Percentiles rank a stretch among this genome's conserved stretches.
These are phyloP conservation scores for Globisporangium echinulatum DNA, from an alignment of 352 stramenopile species.

Conservation along the genomic window DNA sequence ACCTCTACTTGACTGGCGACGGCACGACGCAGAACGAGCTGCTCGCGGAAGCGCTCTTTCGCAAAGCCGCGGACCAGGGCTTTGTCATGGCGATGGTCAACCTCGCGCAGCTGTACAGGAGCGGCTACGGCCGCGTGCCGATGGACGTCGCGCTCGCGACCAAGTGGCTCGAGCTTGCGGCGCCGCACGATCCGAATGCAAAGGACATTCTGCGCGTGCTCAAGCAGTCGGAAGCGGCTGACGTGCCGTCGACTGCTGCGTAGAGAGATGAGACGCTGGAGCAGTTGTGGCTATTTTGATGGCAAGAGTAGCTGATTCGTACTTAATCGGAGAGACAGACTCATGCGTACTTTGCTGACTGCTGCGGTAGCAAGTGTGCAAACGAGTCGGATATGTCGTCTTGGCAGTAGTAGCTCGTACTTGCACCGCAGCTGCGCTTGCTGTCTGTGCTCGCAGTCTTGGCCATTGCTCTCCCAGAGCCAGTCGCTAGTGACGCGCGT, in stretches of 20 bases:
- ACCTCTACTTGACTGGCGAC: conserved; percentile 62
- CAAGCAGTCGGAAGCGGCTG: conserved; percentile 1
- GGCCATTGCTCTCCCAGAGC: no score
- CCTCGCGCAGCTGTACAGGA: conserved; percentile 78
- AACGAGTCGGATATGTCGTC: conserved; percentile 8
- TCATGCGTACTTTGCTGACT: conserved; percentile 12
- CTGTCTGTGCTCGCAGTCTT: not conserved
- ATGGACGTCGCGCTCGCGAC: conserved; percentile 52
- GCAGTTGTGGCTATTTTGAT: not conserved
- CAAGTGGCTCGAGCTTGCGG: conserved; percentile 73
- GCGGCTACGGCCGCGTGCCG: conserved; percentile 56
- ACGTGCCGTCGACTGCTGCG: not conserved
- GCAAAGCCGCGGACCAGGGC: conserved; percentile 61
- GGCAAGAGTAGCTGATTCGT: not conserved
- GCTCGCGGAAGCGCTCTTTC: conserved; percentile 69
- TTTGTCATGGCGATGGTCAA: conserved; percentile 88
- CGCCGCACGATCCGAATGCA: conserved; percentile 66
- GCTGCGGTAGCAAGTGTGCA: not conserved
- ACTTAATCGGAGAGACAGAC: not conserved
- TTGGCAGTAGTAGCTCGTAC: not conserved
- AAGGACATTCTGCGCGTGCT: conserved; percentile 64
- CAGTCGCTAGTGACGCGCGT: not conserved
- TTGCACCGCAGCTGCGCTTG: not conserved
- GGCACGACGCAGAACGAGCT: conserved; percentile 47
- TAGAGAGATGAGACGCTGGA: not conserved